A percentile compares a stretch with the other conserved stretches of the same genome.
These are phyloP conservation scores for Castanea sativa DNA, from an alignment of 306 rosid genomes.

Conservation along the genomic window DNA sequence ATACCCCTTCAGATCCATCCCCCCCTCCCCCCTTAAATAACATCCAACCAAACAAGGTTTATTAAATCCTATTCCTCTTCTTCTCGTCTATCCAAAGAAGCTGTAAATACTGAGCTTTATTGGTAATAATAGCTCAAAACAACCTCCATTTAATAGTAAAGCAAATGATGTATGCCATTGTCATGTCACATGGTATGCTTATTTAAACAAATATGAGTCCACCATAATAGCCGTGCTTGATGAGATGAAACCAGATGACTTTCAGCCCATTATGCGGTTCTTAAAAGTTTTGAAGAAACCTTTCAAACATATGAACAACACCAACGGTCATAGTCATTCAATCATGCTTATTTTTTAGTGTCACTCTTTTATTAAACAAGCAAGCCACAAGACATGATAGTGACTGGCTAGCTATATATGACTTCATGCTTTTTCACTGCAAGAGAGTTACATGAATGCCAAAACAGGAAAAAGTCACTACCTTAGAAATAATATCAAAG, in stretches of 20 bases:
- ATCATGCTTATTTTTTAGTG: not conserved
- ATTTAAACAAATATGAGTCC: not conserved
- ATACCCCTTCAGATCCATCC: too few species aligned
- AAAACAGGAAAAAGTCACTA: not conserved
- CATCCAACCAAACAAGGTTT: too few species aligned
- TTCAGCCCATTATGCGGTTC: not conserved
- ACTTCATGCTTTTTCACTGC: not conserved
- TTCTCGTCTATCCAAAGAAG: too few species aligned
- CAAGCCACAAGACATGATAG: constrained; percentile 27
- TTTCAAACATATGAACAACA: not conserved
- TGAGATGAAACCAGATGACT: too few species aligned
- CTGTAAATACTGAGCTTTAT: not conserved
- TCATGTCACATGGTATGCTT: constrained; percentile 11
- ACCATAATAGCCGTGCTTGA: not conserved
- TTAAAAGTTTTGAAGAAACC: not conserved
- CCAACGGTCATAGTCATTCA: not conserved
- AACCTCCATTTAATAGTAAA: not conserved
- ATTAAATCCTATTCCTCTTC: too few species aligned
- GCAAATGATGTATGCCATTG: constrained; percentile 11
- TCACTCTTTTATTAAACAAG: constrained; percentile 1
- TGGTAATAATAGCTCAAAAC: not conserved
- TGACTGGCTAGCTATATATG: not conserved
- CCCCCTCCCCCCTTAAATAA: too few species aligned
- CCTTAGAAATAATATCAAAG: not conserved
- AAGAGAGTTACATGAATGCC: not conserved